These are phyloP conservation scores for Nicotiana tabacum DNA, from an alignment of 257 asterid species.

Conservation along the genomic window DNA sequence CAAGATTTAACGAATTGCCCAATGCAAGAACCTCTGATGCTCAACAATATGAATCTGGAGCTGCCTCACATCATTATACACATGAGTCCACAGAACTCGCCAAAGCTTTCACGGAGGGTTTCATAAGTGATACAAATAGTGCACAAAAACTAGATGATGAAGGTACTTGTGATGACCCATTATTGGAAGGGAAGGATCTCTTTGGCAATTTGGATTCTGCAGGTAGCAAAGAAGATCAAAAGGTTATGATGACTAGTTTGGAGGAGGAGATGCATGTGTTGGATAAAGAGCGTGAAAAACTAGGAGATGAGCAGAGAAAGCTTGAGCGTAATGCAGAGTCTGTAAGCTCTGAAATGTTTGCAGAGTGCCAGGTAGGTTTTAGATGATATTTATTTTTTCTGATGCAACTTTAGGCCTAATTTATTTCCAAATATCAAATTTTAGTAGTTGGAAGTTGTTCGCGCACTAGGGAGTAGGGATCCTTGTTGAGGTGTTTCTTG, in stretches of 20 bases:
- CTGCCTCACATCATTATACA: conserved; percentile 21
- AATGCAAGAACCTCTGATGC: conserved; percentile 26
- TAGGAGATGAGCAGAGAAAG: conserved; percentile 70
- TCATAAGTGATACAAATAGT: conserved; percentile 20
- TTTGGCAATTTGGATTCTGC: conserved; percentile 14
- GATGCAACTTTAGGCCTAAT: not conserved
- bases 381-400: not conserved
- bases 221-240: conserved; percentile 32
- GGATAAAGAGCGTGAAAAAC: conserved; percentile 57
- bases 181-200: conserved; percentile 23
- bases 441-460: not conserved
- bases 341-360: conserved; percentile 85
- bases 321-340: conserved; percentile 89
- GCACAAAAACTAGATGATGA: conserved; percentile 24
- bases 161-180: conserved; percentile 18
- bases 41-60: conserved; percentile 21
- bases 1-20: conserved; percentile 3
- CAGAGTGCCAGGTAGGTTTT: conserved; percentile 79
- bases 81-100: conserved; percentile 13
- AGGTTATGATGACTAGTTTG: conserved; percentile 40
- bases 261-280: conserved; percentile 62
- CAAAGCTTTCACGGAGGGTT: conserved; percentile 26
- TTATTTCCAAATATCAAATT: not conserved
- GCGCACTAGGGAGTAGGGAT: not conserved
- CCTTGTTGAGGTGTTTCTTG: not conserved